Conservation (phyloP, 2,329 filamentous ascomycete species). For the Trichophyton verrucosum region DNA sequence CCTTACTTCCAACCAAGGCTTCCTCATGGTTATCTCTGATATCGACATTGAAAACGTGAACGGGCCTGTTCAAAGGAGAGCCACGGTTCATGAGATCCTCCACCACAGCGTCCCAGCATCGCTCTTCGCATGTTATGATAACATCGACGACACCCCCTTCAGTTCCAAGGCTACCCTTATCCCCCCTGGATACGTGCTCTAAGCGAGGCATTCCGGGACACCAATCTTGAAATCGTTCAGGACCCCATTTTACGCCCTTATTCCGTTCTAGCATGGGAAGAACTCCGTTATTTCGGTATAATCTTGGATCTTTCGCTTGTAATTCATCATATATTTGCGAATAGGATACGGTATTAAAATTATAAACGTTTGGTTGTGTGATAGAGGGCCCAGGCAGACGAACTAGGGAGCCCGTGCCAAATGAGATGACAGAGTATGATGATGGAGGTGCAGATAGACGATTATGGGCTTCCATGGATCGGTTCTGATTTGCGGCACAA, state of each 20-base stretch:
- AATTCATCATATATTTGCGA: constrained; percentile 89
- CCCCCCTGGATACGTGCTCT: constrained; percentile 53
- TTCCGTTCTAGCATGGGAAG: constrained; percentile 94
- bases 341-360: constrained; percentile 96
- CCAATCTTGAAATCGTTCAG: constrained; percentile 98
- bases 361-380: constrained; percentile 89
- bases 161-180: constrained; percentile 66
- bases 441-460: constrained; percentile 73
- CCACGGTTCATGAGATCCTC: constrained; percentile 84
- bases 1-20: constrained; percentile 75
- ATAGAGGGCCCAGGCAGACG: constrained; percentile 85
- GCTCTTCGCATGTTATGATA: constrained; percentile 93
- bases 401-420: constrained; percentile 89
- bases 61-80: constrained; percentile 74
- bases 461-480: constrained; percentile 99
- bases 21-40: constrained; percentile 98
- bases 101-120: constrained; percentile 95
- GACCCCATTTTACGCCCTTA: constrained; percentile 81
- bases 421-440: constrained; percentile 90
- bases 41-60: constrained; percentile 97
- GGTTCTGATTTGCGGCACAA: constrained; percentile 97
- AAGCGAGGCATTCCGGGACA: constrained; percentile 70
- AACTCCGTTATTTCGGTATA: constrained; percentile 86
- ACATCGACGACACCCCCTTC: constrained; percentile 86
- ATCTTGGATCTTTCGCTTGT: constrained; percentile 65